A percentile compares a stretch with the other conserved stretches of the same genome.
phyloP scores from a whole-genome alignment of 306 rosid species.

The Gastrolobium bilobum region DNA sequence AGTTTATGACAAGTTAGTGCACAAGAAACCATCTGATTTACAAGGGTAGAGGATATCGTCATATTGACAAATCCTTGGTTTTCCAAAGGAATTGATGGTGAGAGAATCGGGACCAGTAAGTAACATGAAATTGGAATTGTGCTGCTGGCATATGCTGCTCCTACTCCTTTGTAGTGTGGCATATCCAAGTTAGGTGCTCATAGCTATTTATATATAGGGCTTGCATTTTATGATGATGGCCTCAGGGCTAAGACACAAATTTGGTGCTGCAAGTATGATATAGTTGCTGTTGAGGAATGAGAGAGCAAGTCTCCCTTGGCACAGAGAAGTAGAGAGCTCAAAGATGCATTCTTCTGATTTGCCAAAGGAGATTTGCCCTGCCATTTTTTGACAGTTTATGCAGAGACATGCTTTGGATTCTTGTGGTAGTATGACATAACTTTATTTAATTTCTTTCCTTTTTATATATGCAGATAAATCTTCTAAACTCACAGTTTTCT shows the following conservation, averaged over 20 bases:
- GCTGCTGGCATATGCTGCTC: constrained; percentile 57
- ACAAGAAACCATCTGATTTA: constrained; percentile 42
- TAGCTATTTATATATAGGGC: constrained; percentile 43
- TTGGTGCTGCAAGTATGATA: constrained; percentile 21
- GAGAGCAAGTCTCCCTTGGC: constrained; percentile 82
- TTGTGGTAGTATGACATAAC: neutral
- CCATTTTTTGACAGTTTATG: constrained; percentile 57
- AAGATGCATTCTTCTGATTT: constrained; percentile 49
- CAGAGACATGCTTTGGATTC: neutral
- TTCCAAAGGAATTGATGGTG: constrained; percentile 15
- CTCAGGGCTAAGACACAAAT: constrained; percentile 45
- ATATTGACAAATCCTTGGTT: constrained; percentile 41
- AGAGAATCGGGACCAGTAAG: constrained; percentile 48
- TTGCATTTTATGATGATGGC: constrained; percentile 19
- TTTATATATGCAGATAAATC: neutral
- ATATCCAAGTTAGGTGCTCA: constrained; percentile 64
- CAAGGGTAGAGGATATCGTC: neutral
- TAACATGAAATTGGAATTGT: constrained; percentile 55
- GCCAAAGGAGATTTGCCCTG: constrained; percentile 99
- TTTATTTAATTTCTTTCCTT: constrained; percentile 19
- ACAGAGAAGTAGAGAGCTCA: constrained; percentile 47
- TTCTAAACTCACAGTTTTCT: constrained; percentile 16
- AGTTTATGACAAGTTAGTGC: constrained; percentile 17
- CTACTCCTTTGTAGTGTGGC: constrained; percentile 52
- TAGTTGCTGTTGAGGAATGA: constrained; percentile 67